A percentile compares a stretch with the other conserved stretches of the same genome.
Evolutionary conservation across 352 stramenopile species (phyloP).

Genomic region (Pythium oligandrum): DNA sequence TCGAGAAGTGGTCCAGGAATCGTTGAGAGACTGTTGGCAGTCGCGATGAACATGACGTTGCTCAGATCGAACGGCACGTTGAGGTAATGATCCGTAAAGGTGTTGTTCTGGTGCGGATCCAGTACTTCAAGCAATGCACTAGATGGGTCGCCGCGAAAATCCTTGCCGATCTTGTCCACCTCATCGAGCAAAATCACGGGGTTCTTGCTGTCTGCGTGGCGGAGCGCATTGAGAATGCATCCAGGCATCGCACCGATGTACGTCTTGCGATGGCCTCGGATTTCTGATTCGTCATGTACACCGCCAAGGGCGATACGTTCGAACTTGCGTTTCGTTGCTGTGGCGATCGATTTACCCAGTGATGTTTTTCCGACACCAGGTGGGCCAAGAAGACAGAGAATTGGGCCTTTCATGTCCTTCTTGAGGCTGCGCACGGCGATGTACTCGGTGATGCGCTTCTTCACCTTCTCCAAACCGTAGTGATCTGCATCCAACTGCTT

Average conservation of each 20-base stretch:
- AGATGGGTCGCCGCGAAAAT: constrained; percentile 58
- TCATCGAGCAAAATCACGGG: constrained; percentile 86
- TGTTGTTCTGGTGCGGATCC: constrained; percentile 83
- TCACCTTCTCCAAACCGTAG: constrained; percentile 79
- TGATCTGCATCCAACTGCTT: constrained; percentile 72
- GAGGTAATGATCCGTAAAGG: constrained; percentile 84
- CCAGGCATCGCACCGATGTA: constrained; percentile 87
- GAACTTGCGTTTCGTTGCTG: constrained; percentile 70
- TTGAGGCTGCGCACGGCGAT: constrained; percentile 81
- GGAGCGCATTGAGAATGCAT: constrained; percentile 75
- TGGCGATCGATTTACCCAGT: constrained; percentile 73
- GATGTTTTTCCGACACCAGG: constrained; percentile 85
- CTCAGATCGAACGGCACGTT: constrained; percentile 88
- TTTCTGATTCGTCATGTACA: constrained; percentile 81
- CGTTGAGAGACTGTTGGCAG: constrained; percentile 75
- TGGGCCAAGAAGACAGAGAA: constrained; percentile 85
- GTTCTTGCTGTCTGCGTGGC: constrained; percentile 70
- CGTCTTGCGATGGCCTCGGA: constrained; percentile 81
- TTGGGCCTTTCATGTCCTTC: constrained; percentile 79
- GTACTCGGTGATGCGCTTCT: constrained; percentile 85
- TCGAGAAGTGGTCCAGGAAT: constrained; percentile 75
- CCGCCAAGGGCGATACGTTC: constrained; percentile 71
- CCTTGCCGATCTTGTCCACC: constrained; percentile 78
- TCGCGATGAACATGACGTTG: constrained; percentile 81
- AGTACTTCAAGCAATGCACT: constrained; percentile 83